Evolutionary conservation across 495 filamentous ascomycete genomes (phyloP).

Genomic region (Pseudoneurospora amorphoporcata): DNA sequence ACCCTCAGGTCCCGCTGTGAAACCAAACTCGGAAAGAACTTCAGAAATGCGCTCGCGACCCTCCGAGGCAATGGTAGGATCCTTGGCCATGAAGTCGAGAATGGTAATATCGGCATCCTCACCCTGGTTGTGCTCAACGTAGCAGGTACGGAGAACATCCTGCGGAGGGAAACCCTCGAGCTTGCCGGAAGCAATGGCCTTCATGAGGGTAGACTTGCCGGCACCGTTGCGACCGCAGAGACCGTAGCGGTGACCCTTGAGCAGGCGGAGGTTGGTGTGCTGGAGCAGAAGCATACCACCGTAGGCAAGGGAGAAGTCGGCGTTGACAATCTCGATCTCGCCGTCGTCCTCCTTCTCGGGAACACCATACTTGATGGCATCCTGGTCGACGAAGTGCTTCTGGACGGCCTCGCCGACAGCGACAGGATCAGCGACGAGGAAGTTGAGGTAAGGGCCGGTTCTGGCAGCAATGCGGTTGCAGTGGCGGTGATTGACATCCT

Average conservation of each 20-base stretch:
- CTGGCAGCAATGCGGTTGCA: slow-evolving; percentile 56
- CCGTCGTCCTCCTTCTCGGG: slow-evolving; percentile 77
- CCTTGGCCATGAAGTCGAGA: slow-evolving; percentile 78
- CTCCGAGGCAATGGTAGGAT: slow-evolving; percentile 66
- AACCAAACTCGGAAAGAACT: slow-evolving; percentile 85
- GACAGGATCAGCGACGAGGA: slow-evolving; percentile 48
- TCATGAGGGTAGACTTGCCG: slow-evolving; percentile 97
- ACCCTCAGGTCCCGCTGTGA: slow-evolving; percentile 81
- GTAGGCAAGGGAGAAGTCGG: slow-evolving; percentile 94
- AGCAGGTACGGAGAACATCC: slow-evolving; percentile 87
- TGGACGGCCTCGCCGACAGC: slow-evolving; percentile 56
- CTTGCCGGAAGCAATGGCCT: slow-evolving; percentile 88
- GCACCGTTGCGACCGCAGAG: slow-evolving; percentile 94
- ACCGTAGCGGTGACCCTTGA: slow-evolving; percentile 95
- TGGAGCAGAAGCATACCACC: slow-evolving; percentile 96
- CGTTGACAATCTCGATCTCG: slow-evolving; percentile 88
- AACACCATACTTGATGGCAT: slow-evolving; percentile 75
- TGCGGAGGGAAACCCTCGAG: slow-evolving; percentile 93
- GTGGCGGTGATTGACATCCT: slow-evolving; percentile 79
- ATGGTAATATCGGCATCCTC: slow-evolving; percentile 95
- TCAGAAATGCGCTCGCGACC: slow-evolving; percentile 68
- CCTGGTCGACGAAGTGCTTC: slow-evolving; percentile 65
- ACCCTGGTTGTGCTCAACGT: slow-evolving; percentile 97
- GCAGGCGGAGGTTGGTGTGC: slow-evolving; percentile 86
- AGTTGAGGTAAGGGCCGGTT: slow-evolving; percentile 63